These are phyloP conservation scores for Raphanus hybrid DNA, from an alignment of 441 rosid species.

Conservation along the genomic window DNA sequence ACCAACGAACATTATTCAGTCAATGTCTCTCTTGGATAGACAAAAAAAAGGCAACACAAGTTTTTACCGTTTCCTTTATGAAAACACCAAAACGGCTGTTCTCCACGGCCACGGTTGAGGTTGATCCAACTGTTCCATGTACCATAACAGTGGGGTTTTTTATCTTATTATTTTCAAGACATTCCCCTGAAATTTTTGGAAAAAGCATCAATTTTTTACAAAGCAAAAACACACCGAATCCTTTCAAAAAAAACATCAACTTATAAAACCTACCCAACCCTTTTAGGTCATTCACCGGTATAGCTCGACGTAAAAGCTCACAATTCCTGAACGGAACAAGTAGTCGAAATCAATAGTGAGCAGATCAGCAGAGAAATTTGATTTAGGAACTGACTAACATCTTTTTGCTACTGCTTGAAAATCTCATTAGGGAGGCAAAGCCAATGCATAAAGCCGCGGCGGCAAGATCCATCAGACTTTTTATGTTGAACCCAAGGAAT, in stretches of 20 bases:
- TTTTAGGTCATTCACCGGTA: neutral
- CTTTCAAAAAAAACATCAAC: neutral
- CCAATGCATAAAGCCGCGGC: neutral
- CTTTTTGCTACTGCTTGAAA: neutral
- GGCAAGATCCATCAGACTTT: neutral
- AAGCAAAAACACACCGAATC: neutral
- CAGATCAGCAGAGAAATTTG: neutral
- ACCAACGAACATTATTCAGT: neutral
- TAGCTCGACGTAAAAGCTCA: conserved; percentile 1
- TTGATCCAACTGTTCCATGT: conserved; percentile 3
- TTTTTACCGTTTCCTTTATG: neutral
- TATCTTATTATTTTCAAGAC: neutral
- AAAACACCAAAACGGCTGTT: neutral
- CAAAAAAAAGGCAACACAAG: neutral
- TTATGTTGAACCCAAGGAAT: neutral
- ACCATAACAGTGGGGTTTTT: neutral
- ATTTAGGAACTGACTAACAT: conserved; percentile 2
- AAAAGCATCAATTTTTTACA: neutral
- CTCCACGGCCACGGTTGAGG: neutral
- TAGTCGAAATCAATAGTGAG: neutral
- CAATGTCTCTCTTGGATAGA: neutral
- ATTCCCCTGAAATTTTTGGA: neutral
- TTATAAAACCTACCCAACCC: neutral
- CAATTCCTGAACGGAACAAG: neutral
- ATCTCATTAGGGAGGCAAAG: neutral